Conservation (phyloP, 1,139 yeast species). For the Zhuliangozyma parablackwelliae region DNA sequence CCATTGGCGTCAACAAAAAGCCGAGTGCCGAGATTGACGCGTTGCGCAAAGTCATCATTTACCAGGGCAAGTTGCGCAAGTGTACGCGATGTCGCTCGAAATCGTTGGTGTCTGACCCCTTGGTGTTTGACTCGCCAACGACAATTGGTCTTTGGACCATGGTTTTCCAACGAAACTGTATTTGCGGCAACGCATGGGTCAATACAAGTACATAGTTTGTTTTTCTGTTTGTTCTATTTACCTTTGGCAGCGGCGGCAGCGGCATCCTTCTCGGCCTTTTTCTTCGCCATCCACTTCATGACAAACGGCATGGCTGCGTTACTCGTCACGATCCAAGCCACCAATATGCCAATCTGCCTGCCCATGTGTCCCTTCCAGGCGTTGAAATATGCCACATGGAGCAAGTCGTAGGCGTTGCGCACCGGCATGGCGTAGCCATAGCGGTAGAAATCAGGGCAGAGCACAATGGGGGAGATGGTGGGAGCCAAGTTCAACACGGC, state of each 20-base stretch:
- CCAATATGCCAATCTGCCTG: conserved; percentile 41
- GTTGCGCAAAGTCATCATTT: conserved; percentile 38
- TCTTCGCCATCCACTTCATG: conserved; percentile 19
- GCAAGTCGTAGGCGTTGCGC: conserved; percentile 40
- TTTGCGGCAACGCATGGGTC: conserved; percentile 80
- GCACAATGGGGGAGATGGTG: conserved; percentile 41
- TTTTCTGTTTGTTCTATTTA: no score
- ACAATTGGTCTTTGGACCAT: conserved; percentile 59
- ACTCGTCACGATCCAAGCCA: conserved; percentile 44
- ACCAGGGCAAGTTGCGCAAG: conserved; percentile 30
- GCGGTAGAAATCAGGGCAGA: conserved; percentile 43
- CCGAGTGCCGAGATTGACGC: conserved; percentile 27
- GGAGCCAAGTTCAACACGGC: conserved; percentile 46
- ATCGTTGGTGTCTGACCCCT: conserved; percentile 48
- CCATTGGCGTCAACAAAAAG: conserved; percentile 32
- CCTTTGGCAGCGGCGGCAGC: conserved; percentile 1
- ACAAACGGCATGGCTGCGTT: conserved; percentile 38
- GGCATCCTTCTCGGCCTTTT: conserved; percentile 14
- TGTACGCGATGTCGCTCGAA: conserved; percentile 70
- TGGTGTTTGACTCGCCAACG: conserved; percentile 34
- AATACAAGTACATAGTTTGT: conserved; percentile 10
- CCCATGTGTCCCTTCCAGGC: conserved; percentile 46
- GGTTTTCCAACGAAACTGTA: conserved; percentile 71
- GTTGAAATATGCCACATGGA: conserved; percentile 43
- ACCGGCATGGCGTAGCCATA: conserved; percentile 54